phyloP scores from a whole-genome alignment of 257 asterid species.

The Nicotiana tomentosiformis region DNA sequence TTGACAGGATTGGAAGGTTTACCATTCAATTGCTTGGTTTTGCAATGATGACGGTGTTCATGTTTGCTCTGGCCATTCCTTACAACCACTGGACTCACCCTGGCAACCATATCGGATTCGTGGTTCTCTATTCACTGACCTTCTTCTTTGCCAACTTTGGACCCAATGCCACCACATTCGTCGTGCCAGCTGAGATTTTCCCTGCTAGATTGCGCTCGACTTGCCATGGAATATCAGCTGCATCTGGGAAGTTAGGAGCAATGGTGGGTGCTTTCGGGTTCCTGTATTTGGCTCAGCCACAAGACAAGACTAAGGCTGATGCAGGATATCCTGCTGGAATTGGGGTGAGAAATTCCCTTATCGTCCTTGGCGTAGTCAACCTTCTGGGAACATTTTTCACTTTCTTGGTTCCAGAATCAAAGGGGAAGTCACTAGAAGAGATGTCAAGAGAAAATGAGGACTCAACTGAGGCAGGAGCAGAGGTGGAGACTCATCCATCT shows the following conservation, averaged over 20 bases:
- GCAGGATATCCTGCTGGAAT: conserved; percentile 59
- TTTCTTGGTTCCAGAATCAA: conserved; percentile 58
- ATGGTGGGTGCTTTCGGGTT: conserved; percentile 69
- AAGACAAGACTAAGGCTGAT: conserved; percentile 46
- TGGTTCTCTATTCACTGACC: conserved; percentile 40
- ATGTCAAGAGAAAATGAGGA: conserved; percentile 44
- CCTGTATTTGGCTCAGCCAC: conserved; percentile 48
- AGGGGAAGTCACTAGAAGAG: conserved; percentile 59
- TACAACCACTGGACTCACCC: conserved; percentile 50
- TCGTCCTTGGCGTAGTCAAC: conserved; percentile 41
- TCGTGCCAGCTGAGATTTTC: conserved; percentile 66
- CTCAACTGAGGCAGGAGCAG: neutral
- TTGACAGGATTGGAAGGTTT: conserved; percentile 43
- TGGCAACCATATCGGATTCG: conserved; percentile 39
- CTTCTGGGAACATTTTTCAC: conserved; percentile 39
- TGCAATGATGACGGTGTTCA: conserved; percentile 46
- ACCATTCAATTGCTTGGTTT: conserved; percentile 46
- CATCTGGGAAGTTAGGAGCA: conserved; percentile 64
- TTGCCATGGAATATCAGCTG: conserved; percentile 67
- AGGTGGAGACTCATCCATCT: neutral
- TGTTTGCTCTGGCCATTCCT: conserved; percentile 54
- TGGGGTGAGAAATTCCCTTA: conserved; percentile 51
- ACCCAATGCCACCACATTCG: conserved; percentile 57
- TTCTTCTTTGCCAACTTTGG: conserved; percentile 63
- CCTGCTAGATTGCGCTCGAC: conserved; percentile 62